Evolutionary conservation across 116 monocot species (phyloP).

Genomic region (Zostera marina): DNA sequence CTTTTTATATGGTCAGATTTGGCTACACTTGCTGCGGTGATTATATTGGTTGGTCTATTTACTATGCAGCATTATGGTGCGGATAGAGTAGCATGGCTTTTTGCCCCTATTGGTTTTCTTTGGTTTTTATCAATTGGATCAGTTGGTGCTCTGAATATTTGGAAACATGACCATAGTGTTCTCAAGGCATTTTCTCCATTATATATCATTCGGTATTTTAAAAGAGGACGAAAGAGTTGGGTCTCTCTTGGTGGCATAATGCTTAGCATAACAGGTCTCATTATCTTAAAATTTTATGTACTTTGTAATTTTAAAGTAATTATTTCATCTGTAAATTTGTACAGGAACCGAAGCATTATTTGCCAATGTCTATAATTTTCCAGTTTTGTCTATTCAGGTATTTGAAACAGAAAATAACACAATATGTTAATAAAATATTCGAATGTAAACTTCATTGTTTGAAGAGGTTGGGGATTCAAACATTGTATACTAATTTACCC

Average conservation of each 20-base stretch:
- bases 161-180: constrained; percentile 18
- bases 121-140: constrained; percentile 23
- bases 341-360: constrained; percentile 30
- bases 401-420: too few species aligned
- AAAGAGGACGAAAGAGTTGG: constrained; percentile 16
- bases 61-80: constrained; percentile 17
- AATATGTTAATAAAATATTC: too few species aligned
- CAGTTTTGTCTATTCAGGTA: constrained; percentile 44
- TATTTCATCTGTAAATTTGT: neutral
- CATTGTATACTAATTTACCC: too few species aligned
- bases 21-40: constrained; percentile 9
- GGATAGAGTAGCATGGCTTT: constrained; percentile 25
- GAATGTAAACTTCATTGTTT: too few species aligned
- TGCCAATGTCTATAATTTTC: constrained; percentile 26
- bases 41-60: constrained; percentile 23
- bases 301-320: neutral
- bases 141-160: constrained; percentile 19
- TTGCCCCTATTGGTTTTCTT: constrained; percentile 22
- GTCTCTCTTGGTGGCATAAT: constrained; percentile 23
- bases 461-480: too few species aligned
- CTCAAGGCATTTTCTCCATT: constrained; percentile 23
- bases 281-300: neutral
- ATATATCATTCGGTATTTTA: constrained; percentile 20
- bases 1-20: constrained; percentile 7
- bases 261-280: constrained; percentile 33